Percentiles rank a stretch among this genome's conserved stretches.
Conservation (phyloP, 805 yeast genomes). For the Candida railenensis region DNA sequence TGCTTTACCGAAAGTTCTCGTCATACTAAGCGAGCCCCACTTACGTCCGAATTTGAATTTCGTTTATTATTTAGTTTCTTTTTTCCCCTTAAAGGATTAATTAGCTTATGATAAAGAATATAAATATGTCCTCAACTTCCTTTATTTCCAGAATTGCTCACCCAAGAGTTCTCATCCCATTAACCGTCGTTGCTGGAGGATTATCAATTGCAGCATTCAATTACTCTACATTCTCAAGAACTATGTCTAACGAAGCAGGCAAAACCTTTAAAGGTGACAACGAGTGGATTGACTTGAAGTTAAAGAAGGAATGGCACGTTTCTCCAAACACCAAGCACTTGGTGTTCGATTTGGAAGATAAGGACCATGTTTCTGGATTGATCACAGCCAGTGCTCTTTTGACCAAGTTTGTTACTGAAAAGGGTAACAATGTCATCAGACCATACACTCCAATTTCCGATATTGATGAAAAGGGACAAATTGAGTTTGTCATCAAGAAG, state of each 20-base stretch:
- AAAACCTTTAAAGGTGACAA: constrained; percentile 61
- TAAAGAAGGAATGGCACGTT: constrained; percentile 46
- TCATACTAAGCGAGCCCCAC: too few relatives aligned
- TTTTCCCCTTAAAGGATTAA: too few relatives aligned
- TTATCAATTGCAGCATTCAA: constrained; percentile 29
- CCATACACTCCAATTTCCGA: constrained; percentile 87
- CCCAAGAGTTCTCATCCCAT: constrained; percentile 28
- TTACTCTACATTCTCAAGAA: constrained; percentile 19
- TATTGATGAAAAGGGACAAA: constrained; percentile 63
- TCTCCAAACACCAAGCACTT: constrained; percentile 67
- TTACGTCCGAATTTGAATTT: too few relatives aligned
- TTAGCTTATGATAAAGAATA: too few relatives aligned
- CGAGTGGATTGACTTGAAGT: constrained; percentile 71
- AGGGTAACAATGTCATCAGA: constrained; percentile 85
- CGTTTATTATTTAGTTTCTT: too few relatives aligned
- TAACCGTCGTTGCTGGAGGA: constrained; percentile 32
- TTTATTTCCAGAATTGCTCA: constrained; percentile 22
- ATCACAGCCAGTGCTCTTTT: constrained; percentile 75
- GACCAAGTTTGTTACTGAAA: constrained; percentile 77
- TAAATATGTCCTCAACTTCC: constrained; percentile 21
- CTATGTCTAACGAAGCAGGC: constrained; percentile 31
- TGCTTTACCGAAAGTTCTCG: too few relatives aligned
- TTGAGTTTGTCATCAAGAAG: constrained; percentile 80
- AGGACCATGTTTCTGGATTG: constrained; percentile 73
- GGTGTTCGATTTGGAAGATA: constrained; percentile 64